Conservation (phyloP, 1,284 basidiomycete genomes). For the Cryptococcus jaspeensis region DNA sequence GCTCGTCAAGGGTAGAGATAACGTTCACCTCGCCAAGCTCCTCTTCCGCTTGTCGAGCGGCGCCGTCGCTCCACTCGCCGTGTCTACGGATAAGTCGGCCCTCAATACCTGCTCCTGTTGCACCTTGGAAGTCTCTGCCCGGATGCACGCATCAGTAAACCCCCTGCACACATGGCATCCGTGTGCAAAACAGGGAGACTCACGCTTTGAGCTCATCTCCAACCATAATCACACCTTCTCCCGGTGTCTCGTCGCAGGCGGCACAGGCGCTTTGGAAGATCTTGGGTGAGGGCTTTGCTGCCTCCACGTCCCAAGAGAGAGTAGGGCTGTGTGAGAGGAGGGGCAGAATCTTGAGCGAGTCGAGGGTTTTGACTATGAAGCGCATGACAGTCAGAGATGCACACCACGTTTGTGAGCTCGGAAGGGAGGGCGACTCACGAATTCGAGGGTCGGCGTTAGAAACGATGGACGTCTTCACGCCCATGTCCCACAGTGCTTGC, state of each 20-base stretch:
- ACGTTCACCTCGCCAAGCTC: slow-evolving; percentile 34
- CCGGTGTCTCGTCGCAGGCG: slow-evolving; percentile 21
- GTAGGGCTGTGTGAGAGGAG: slow-evolving; percentile 41
- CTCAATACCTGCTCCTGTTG: slow-evolving; percentile 37
- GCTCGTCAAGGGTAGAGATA: slow-evolving; percentile 27
- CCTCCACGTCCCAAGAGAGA: slow-evolving; percentile 45
- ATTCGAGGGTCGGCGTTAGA: slow-evolving; percentile 52
- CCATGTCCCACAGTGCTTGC: slow-evolving; percentile 29
- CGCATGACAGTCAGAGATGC: not conserved
- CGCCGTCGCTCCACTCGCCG: slow-evolving; percentile 49
- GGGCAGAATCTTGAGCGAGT: slow-evolving; percentile 35
- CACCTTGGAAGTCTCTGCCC: slow-evolving; percentile 46
- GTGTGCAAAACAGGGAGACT: slow-evolving; percentile 17
- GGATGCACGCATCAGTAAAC: not conserved
- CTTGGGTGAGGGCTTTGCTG: slow-evolving; percentile 38
- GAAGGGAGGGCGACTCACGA: slow-evolving; percentile 23
- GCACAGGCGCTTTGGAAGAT: slow-evolving; percentile 44
- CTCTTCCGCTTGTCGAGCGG: slow-evolving; percentile 32
- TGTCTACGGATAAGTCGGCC: slow-evolving; percentile 41
- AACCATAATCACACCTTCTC: slow-evolving; percentile 47
- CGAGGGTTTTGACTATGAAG: slow-evolving; percentile 40
- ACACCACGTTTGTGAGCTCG: not conserved
- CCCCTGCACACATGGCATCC: not conserved
- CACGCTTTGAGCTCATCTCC: slow-evolving; percentile 52
- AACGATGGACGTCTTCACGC: slow-evolving; percentile 43